A percentile compares a stretch with the other conserved stretches of the same genome.
These are phyloP conservation scores for Lachnellula willkommii DNA, from an alignment of 2,329 filamentous ascomycete species.

Conservation along the genomic window DNA sequence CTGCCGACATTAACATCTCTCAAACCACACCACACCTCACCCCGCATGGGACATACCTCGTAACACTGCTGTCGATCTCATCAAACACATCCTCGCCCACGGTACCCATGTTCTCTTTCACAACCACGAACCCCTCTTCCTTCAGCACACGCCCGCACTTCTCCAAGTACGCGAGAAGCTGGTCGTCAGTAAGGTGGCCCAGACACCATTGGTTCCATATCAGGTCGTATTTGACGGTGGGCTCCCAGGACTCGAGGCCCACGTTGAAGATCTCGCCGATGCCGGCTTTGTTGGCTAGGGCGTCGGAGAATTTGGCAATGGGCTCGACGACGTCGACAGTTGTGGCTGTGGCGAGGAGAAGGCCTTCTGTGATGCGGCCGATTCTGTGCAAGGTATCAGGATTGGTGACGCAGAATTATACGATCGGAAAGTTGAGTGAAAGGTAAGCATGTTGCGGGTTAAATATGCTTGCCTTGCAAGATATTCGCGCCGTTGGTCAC, in stretches of 20 bases:
- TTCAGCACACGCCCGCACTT: conserved; percentile 53
- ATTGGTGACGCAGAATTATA: neutral
- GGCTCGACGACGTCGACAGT: conserved; percentile 82
- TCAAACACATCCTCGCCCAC: conserved; percentile 66
- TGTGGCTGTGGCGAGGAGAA: conserved; percentile 66
- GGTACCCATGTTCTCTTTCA: conserved; percentile 74
- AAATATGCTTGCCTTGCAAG: neutral
- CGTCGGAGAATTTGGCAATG: conserved; percentile 70
- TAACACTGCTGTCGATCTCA: conserved; percentile 70
- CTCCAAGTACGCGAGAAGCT: conserved; percentile 62
- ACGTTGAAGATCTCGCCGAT: conserved; percentile 61
- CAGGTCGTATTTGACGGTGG: conserved; percentile 59
- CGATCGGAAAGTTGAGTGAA: neutral
- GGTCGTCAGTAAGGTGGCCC: conserved; percentile 70
- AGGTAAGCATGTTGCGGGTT: neutral
- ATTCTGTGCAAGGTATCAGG: conserved; percentile 48
- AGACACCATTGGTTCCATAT: conserved; percentile 92
- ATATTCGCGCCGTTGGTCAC: neutral
- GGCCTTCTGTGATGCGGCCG: conserved; percentile 72
- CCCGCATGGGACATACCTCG: conserved; percentile 41
- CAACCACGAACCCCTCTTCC: conserved; percentile 54
- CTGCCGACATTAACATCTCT: conserved; percentile 35
- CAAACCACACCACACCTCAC: neutral
- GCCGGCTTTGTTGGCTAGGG: conserved; percentile 52
- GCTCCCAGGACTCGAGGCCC: conserved; percentile 69